phyloP scores from a whole-genome alignment of 2,329 filamentous ascomycete species.

The Aureobasidium melanogenum region DNA sequence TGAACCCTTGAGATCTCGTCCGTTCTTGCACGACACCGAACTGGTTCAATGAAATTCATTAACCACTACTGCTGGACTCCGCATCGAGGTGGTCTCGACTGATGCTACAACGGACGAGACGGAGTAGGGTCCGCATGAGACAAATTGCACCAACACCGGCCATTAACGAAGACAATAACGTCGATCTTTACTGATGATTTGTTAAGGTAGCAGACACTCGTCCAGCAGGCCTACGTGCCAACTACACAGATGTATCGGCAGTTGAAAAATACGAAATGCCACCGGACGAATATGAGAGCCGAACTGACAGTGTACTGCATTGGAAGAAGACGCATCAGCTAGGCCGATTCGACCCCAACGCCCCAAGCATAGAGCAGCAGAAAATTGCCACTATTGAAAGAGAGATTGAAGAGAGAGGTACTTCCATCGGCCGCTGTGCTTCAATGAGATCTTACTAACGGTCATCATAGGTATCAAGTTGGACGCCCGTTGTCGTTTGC shows the following conservation, averaged over 20 bases:
- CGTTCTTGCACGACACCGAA: background rate
- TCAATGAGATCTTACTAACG: background rate
- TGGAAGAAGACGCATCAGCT: constrained; percentile 95
- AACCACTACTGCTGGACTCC: background rate
- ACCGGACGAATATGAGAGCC: constrained; percentile 74
- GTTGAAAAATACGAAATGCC: constrained; percentile 90
- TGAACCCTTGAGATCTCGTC: background rate
- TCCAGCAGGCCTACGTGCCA: constrained; percentile 63
- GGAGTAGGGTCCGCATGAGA: background rate
- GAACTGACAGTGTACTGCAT: constrained; percentile 78
- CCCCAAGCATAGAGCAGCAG: constrained; percentile 63
- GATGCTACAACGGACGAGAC: background rate
- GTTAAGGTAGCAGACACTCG: constrained; percentile 69
- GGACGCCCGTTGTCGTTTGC: constrained; percentile 35
- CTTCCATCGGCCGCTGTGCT: background rate
- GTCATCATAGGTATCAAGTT: constrained; percentile 32
- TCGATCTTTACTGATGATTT: constrained; percentile 1
- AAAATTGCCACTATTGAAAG: constrained; percentile 59
- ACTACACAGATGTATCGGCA: constrained; percentile 70
- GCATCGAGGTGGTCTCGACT: background rate
- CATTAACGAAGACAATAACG: background rate
- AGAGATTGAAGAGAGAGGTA: constrained; percentile 60
- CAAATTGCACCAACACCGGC: background rate
- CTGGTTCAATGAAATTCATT: background rate
- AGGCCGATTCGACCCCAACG: constrained; percentile 88